Conservation (phyloP, 2,329 filamentous ascomycete species). For the Hypoxylon sp. region DNA sequence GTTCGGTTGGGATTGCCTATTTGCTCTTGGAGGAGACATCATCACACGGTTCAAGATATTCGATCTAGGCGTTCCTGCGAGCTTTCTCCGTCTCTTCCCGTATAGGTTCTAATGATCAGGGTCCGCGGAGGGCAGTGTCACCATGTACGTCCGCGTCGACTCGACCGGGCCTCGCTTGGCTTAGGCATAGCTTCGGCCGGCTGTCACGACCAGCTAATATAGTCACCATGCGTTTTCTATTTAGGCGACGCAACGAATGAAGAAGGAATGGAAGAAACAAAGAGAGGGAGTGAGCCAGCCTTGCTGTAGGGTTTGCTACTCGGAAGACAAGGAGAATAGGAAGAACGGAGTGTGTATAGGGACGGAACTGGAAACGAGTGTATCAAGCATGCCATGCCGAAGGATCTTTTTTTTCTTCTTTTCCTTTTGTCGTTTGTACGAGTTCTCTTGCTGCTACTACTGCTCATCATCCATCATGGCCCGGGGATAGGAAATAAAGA, state of each 20-base stretch:
- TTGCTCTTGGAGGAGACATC: slow-evolving; percentile 15
- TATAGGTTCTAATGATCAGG: slow-evolving; percentile 35
- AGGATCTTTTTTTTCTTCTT: slow-evolving; percentile 34
- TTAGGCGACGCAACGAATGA: too few species aligned
- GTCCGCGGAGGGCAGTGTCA: slow-evolving; percentile 14
- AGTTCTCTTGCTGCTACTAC: slow-evolving; percentile 34
- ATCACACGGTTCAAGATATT: slow-evolving; percentile 34
- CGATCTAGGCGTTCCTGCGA: slow-evolving; percentile 28
- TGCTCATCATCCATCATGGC: slow-evolving; percentile 40
- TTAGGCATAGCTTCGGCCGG: background rate
- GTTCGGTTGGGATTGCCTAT: slow-evolving; percentile 10
- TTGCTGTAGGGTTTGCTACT: background rate
- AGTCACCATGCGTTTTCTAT: background rate
- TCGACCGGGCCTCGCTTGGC: slow-evolving; percentile 3
- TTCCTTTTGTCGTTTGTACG: slow-evolving; percentile 40
- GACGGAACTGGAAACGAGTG: slow-evolving; percentile 23
- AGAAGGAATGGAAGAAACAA: background rate
- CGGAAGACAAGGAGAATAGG: background rate
- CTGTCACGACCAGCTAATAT: background rate
- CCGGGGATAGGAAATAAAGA: slow-evolving; percentile 48
- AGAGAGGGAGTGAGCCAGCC: background rate
- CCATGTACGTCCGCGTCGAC: slow-evolving; percentile 12
- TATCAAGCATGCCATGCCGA: slow-evolving; percentile 35
- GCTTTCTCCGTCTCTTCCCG: background rate
- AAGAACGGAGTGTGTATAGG: slow-evolving; percentile 12